phyloP scores from a whole-genome alignment of 2,329 filamentous ascomycete genomes.

The Immersiporthe knoxdaviesiana region DNA sequence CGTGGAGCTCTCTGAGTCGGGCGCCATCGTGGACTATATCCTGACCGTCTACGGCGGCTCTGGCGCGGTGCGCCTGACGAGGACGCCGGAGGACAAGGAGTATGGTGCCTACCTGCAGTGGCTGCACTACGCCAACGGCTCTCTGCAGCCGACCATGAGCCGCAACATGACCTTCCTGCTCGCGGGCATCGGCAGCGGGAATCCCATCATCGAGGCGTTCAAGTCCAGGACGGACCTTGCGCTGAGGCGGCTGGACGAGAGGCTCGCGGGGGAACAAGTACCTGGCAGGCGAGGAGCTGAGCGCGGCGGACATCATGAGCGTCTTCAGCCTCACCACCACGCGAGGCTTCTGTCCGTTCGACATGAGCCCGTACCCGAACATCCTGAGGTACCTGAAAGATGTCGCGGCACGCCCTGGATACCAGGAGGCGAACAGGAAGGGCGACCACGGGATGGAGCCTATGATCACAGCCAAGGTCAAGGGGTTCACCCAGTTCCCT shows the following conservation, averaged over 20 bases:
- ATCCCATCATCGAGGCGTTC: conserved; percentile 36
- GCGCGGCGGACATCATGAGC: conserved; percentile 67
- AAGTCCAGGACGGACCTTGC: conserved; percentile 32
- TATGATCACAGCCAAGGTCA: conserved; percentile 25
- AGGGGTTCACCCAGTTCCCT: conserved; percentile 22
- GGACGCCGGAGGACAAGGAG: conserved; percentile 52
- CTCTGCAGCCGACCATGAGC: conserved; percentile 21
- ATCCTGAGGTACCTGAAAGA: conserved; percentile 52
- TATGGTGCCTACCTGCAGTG: conserved; percentile 68
- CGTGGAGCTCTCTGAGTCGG: conserved; percentile 56
- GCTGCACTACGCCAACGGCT: conserved; percentile 60
- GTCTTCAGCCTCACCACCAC: conserved; percentile 65
- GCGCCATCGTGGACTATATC: conserved; percentile 66
- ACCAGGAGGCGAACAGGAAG: conserved; percentile 51
- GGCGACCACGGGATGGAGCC: conserved; percentile 51
- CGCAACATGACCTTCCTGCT: conserved; percentile 42
- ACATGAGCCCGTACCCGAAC: conserved; percentile 45
- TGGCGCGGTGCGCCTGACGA: conserved; percentile 31
- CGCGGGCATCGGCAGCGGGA: conserved; percentile 36
- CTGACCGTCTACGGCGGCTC: conserved; percentile 39
- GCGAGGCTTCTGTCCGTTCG: conserved; percentile 51
- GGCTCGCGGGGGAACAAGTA: conserved; percentile 53
- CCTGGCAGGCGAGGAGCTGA: conserved; percentile 65
- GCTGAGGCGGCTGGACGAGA: conserved; percentile 52
- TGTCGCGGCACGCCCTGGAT: conserved; percentile 49